Conservation (phyloP, 2,329 filamentous ascomycete species). For the Onygenales sp. region DNA sequence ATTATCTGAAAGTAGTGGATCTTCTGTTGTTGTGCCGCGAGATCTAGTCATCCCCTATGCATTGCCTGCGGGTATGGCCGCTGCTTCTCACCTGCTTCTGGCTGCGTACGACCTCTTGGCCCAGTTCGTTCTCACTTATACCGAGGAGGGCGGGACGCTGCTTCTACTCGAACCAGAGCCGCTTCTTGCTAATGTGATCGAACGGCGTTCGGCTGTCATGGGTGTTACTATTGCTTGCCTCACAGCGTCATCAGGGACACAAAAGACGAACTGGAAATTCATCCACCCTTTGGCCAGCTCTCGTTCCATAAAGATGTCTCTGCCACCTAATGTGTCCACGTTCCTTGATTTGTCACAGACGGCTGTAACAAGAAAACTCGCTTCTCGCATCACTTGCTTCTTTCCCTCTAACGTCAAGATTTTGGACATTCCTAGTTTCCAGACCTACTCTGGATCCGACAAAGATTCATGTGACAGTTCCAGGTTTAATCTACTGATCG, state of each 20-base stretch:
- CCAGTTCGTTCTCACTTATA: not conserved
- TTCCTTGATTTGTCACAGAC: not conserved
- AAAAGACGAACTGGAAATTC: not conserved
- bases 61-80: not conserved
- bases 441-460: not conserved
- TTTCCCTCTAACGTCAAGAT: not conserved
- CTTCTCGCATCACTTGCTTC: not conserved
- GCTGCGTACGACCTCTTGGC: not conserved
- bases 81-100: not conserved
- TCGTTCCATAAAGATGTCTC: not conserved
- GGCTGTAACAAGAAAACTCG: not conserved
- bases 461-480: not conserved
- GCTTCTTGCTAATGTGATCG: not conserved
- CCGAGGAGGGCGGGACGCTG: not conserved
- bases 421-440: not conserved
- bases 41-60: not conserved
- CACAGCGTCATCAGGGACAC: not conserved
- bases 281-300: slow-evolving; percentile 1
- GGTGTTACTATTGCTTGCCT: not conserved
- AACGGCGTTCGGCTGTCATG: not conserved
- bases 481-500: not conserved
- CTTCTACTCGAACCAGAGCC: not conserved
- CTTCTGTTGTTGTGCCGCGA: not conserved
- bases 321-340: not conserved
- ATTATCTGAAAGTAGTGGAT: not conserved